Percentiles rank a stretch among this genome's conserved stretches.
These are phyloP conservation scores for Aspergillus floridensis DNA, from an alignment of 2,329 filamentous ascomycete genomes.

Conservation along the genomic window DNA sequence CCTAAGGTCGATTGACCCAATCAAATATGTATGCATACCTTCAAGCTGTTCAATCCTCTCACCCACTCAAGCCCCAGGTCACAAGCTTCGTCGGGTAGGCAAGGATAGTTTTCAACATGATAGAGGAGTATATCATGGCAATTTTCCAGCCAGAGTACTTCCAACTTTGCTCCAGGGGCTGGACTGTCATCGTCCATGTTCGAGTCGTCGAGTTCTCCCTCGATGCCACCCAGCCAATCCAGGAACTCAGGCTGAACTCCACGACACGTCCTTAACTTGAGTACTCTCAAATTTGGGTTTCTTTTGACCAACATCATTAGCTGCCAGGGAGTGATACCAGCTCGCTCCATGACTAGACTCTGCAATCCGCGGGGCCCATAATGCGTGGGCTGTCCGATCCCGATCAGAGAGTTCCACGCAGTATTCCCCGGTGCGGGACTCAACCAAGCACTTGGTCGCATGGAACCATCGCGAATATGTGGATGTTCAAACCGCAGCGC, in stretches of 20 bases:
- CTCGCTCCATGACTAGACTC: slow-evolving; percentile 31
- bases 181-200: not conserved
- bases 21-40: slow-evolving; percentile 17
- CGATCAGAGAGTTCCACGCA: slow-evolving; percentile 33
- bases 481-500: slow-evolving; percentile 36
- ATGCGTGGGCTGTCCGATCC: slow-evolving; percentile 24
- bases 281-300: slow-evolving; percentile 27
- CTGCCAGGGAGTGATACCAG: slow-evolving; percentile 36
- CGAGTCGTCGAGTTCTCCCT: slow-evolving; percentile 12
- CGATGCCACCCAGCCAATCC: slow-evolving; percentile 32
- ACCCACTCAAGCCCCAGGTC: slow-evolving; percentile 30
- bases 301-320: slow-evolving; percentile 31
- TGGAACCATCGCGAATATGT: slow-evolving; percentile 31
- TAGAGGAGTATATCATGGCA: slow-evolving; percentile 21
- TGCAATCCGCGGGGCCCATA: slow-evolving; percentile 26
- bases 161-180: slow-evolving; percentile 23
- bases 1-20: no score
- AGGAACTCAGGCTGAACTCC: slow-evolving; percentile 36
- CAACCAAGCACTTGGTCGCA: slow-evolving; percentile 30
- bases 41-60: slow-evolving; percentile 20
- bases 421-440: slow-evolving; percentile 26
- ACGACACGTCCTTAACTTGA: slow-evolving; percentile 33
- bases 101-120: slow-evolving; percentile 11
- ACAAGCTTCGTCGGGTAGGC: slow-evolving; percentile 8
- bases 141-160: slow-evolving; percentile 30